Evolutionary conservation across 805 yeast genomes (phyloP), one percentile per base, ranked within the genome.

Genomic region (Metschnikowia baotianmanensis): DNA sequence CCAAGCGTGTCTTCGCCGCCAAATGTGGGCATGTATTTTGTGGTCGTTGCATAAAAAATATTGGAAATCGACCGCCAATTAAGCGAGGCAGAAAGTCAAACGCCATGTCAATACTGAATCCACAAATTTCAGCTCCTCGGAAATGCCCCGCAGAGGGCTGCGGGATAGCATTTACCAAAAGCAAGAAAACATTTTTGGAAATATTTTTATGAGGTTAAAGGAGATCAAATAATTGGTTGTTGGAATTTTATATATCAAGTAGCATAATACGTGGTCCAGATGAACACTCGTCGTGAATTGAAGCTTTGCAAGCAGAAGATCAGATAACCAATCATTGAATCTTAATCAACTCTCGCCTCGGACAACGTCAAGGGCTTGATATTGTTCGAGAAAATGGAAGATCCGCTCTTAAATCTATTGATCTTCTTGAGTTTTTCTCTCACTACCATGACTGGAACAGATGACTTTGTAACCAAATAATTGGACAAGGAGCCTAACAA

Each of bases 11-110:
- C 2, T 88, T 82, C 54, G 74, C 86, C 0, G 61, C 65, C 10
- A 63, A 61, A 28, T 88, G 96, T 67, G 96, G 96, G 0, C 96
- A 88, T 64, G 75, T 81, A 0, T 88, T 78, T 58, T 88, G 96
- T 61, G 96, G 96, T 1, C 62, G 91, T 30, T 88, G 96, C 62
- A 84, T 83, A 17, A 77, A 77, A 48, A 75, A 80, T 51, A 78
- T 83, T n/a, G 74, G 74, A 13, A 71, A 74, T 51, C 54, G 72
- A 37, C 65, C 68, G 53, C 44, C 57, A 41, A 43, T 45, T n/a
- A 52, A 50, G 30, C 53, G 51, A 17, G 45, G 43, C 30, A 54
- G 50, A n/a, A 36, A 35, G 16, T 20, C 33, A n/a, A 46, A 36
- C 24, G 40, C 38, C 7, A 32, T 55, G 26, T 46, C 54, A 5